Conservation (phyloP, 768 basidiomycete genomes). For the Multifurca ochricompacta region DNA sequence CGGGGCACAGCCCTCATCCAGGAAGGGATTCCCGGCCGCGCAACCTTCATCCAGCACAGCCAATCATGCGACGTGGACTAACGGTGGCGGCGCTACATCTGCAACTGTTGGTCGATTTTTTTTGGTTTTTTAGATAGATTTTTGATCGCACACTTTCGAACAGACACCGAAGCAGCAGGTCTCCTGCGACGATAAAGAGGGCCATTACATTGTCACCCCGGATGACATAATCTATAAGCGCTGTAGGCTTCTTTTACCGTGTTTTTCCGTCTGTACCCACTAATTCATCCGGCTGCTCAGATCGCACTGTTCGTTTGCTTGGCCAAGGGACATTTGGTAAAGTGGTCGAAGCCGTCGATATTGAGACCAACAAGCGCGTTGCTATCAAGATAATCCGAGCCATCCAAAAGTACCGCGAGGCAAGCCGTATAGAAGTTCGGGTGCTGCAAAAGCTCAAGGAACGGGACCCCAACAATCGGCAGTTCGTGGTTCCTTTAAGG, state of each 20-base stretch:
- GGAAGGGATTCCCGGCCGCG: slow-evolving; percentile 48
- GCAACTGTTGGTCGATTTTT: slow-evolving; percentile 52
- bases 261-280: background rate
- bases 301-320: slow-evolving; percentile 83
- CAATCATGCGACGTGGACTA: slow-evolving; percentile 59
- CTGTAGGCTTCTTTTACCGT: slow-evolving; percentile 45
- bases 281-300: slow-evolving; percentile 34
- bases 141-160: slow-evolving; percentile 23
- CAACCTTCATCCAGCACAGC: slow-evolving; percentile 44
- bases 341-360: slow-evolving; percentile 90
- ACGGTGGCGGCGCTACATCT: slow-evolving; percentile 52
- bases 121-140: slow-evolving; percentile 24
- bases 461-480: slow-evolving; percentile 77
- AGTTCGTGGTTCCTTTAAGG: slow-evolving; percentile 48
- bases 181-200: slow-evolving; percentile 95
- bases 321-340: slow-evolving; percentile 99
- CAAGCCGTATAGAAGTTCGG: slow-evolving; percentile 95
- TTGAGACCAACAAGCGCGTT: slow-evolving; percentile 63
- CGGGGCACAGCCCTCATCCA: slow-evolving; percentile 61
- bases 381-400: slow-evolving; percentile 99
- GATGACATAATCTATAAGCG: slow-evolving; percentile 83
- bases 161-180: slow-evolving; percentile 60
- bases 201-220: slow-evolving; percentile 92
- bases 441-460: slow-evolving; percentile 88
- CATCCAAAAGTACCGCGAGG: slow-evolving; percentile 97